phyloP scores from a whole-genome alignment of 83 land plant species.

The Larix sibirica region DNA sequence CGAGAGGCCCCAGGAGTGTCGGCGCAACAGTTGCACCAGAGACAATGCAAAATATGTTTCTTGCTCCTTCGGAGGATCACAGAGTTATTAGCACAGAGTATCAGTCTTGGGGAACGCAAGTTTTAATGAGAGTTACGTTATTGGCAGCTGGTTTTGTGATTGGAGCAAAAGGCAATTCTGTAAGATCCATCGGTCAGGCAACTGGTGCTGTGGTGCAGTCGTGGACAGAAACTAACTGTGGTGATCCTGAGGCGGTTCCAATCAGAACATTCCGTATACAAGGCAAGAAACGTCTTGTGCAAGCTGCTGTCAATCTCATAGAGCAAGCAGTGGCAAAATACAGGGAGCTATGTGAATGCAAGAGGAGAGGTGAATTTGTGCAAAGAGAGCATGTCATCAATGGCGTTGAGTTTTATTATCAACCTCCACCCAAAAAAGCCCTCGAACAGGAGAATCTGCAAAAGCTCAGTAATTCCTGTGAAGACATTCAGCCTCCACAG shows the following conservation, averaged over 20 bases:
- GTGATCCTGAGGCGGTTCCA: not conserved
- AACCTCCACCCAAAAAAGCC: constrained; percentile 49
- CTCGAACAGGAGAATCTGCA: constrained; percentile 1
- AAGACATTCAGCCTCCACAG: too few species aligned
- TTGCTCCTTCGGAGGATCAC: constrained; percentile 29
- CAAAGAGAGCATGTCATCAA: constrained; percentile 44
- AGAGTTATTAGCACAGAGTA: constrained; percentile 51
- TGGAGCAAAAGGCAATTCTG: constrained; percentile 37
- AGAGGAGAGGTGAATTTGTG: constrained; percentile 49
- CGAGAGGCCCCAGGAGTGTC: constrained; percentile 38
- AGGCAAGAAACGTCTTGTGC: constrained; percentile 38
- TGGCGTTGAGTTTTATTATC: constrained; percentile 52
- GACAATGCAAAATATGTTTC: not conserved
- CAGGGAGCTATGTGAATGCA: constrained; percentile 50
- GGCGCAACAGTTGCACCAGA: not conserved
- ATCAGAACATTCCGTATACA: constrained; percentile 39
- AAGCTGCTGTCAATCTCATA: constrained; percentile 36
- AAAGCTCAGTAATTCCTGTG: too few species aligned
- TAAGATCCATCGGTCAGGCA: constrained; percentile 36
- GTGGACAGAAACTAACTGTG: constrained; percentile 28
- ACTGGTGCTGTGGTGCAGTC: constrained; percentile 47
- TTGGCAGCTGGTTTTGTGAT: constrained; percentile 49
- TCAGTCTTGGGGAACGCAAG: constrained; percentile 24
- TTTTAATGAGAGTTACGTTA: constrained; percentile 42
- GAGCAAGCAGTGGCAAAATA: constrained; percentile 42